These are phyloP conservation scores for Saturnispora serradocipensis DNA, from an alignment of 805 yeast genomes.

Conservation along the genomic window DNA sequence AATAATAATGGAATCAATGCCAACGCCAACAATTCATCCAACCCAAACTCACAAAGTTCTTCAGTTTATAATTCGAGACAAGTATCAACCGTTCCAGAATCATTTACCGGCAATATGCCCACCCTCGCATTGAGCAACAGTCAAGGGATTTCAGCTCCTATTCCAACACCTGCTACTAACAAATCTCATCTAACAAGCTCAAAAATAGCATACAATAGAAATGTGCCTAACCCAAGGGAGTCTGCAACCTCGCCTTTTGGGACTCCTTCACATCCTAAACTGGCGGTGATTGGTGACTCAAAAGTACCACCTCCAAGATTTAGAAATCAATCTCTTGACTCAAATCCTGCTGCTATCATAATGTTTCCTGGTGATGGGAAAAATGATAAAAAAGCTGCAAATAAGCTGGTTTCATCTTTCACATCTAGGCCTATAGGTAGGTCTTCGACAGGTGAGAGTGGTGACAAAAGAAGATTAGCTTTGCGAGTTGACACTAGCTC, in stretches of 20 bases:
- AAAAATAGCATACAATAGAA: neutral
- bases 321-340: conserved; percentile 9
- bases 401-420: neutral
- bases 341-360: conserved; percentile 31
- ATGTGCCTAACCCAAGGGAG: neutral
- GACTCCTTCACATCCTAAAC: conserved; percentile 10
- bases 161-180: conserved; percentile 1
- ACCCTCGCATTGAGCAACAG: neutral
- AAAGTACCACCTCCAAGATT: conserved; percentile 24
- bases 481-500: neutral
- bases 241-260: conserved; percentile 2
- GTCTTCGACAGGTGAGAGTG: neutral
- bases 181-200: neutral
- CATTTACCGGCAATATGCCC: neutral
- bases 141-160: conserved; percentile 2
- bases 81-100: neutral
- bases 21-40: neutral
- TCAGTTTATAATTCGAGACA: neutral
- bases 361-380: conserved; percentile 36
- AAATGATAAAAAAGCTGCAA: conserved; percentile 4
- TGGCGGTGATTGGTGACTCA: conserved; percentile 25
- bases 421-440: neutral
- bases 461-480: neutral
- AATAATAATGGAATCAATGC: neutral
- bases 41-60: neutral